These are phyloP conservation scores for Russula sp. DNA, from an alignment of 768 basidiomycete genomes.

Conservation along the genomic window DNA sequence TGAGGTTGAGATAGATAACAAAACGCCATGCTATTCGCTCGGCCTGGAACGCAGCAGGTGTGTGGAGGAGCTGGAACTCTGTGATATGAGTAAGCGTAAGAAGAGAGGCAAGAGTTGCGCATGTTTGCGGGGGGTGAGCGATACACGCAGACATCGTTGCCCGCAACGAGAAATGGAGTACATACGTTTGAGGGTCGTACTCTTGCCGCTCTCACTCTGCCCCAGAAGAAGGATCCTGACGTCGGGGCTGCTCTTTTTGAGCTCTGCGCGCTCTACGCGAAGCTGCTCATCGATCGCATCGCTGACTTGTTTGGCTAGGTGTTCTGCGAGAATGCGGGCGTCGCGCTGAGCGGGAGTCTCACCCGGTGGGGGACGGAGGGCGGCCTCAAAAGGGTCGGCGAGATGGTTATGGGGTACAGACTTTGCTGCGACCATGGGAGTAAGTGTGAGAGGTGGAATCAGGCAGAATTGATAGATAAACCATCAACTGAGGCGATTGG, in stretches of 20 bases:
- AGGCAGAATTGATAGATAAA: not conserved
- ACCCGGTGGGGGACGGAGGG: constrained; percentile 65
- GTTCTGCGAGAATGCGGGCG: constrained; percentile 59
- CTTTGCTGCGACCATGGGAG: constrained; percentile 24
- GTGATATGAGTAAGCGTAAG: constrained; percentile 26
- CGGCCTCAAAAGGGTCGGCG: constrained; percentile 69
- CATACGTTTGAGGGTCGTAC: constrained; percentile 86
- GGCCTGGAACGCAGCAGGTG: constrained; percentile 70
- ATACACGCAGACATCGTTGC: too few species aligned
- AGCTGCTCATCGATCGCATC: constrained; percentile 80
- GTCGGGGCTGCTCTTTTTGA: constrained; percentile 56
- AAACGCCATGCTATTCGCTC: constrained; percentile 84
- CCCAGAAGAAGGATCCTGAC: constrained; percentile 79
- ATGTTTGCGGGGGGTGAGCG: not conserved
- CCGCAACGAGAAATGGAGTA: constrained; percentile 34
- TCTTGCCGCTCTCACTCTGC: constrained; percentile 89
- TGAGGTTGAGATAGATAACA: constrained; percentile 85
- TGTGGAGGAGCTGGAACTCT: constrained; percentile 85
- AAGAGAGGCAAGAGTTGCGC: constrained; percentile 4
- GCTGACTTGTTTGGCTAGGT: constrained; percentile 68
- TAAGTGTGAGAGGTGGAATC: not conserved
- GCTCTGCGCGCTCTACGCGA: constrained; percentile 58
- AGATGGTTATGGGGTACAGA: constrained; percentile 29
- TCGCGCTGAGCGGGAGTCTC: constrained; percentile 70
- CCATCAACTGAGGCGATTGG: not conserved